Evolutionary conservation across 2,329 filamentous ascomycete genomes (phyloP).

Genomic region (Scedosporium apiospermum): DNA sequence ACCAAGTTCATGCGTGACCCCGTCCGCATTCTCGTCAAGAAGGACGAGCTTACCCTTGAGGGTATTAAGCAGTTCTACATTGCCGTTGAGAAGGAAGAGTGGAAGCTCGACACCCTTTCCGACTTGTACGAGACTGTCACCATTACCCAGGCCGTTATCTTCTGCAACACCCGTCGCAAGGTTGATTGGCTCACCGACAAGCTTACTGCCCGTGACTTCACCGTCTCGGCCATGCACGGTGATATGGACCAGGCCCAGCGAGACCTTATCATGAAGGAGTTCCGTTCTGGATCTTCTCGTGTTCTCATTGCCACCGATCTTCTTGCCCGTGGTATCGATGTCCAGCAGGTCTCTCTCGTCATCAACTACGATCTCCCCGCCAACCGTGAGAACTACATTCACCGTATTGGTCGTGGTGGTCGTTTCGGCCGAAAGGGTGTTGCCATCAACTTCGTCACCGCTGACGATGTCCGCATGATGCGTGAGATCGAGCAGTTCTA

Average conservation of each 20-base stretch:
- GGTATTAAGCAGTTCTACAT: slow-evolving; percentile 99
- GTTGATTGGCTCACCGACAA: slow-evolving; percentile 99
- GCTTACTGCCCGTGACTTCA: slow-evolving; percentile 97
- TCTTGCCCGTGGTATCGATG: slow-evolving; percentile 98
- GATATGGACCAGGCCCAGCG: slow-evolving; percentile 98
- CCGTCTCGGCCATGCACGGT: slow-evolving; percentile 98
- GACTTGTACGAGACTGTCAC: slow-evolving; percentile 99
- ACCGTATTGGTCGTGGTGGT: slow-evolving; percentile 98
- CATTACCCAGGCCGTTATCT: slow-evolving; percentile 99
- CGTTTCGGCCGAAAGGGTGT: slow-evolving; percentile 99
- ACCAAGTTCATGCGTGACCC: slow-evolving; percentile 99
- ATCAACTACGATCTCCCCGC: slow-evolving; percentile 99
- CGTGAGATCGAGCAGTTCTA: slow-evolving; percentile 99
- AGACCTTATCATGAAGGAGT: slow-evolving; percentile 99
- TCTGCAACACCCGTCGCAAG: slow-evolving; percentile 99
- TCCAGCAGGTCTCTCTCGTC: slow-evolving; percentile 98
- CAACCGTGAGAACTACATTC: slow-evolving; percentile 99
- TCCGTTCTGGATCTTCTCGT: slow-evolving; percentile 96
- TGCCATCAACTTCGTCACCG: slow-evolving; percentile 99
- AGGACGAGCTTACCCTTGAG: slow-evolving; percentile 98
- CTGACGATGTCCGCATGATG: slow-evolving; percentile 99
- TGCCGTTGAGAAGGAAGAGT: slow-evolving; percentile 99
- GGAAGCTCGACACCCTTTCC: slow-evolving; percentile 98
- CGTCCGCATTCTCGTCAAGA: slow-evolving; percentile 98
- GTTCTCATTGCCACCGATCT: slow-evolving; percentile 97